Base-by-base conservation (phyloP, 2,329 filamentous ascomycete species). In the Fusarium dimerum region DNA sequence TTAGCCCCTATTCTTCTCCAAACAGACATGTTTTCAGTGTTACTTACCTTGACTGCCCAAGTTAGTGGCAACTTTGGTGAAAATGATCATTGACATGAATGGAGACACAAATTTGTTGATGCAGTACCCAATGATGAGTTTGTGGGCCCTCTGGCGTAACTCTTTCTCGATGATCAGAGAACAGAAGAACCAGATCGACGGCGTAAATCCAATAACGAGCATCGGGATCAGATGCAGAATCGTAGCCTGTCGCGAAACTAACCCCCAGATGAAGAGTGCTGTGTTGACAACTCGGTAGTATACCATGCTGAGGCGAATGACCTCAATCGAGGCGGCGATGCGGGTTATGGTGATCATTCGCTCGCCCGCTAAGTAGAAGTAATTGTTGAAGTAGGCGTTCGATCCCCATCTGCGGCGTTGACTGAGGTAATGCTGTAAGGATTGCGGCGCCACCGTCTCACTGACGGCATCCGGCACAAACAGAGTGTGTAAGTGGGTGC, bases 271-370 rank as follows among this genome's bases (percentile, higher is more conserved):
- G 43, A 71, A 71, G 0, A 71, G 47, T 1, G 48, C 50, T 0
- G 69, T 70, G 55, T 71, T 71, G 39, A 68, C 52, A 8, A 71
- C 59, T 6, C 68, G 68, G 32, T 70, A 71, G 50, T 71, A 71
- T 0, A 71, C 68, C 16, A 71, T 55, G 39, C 61, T 68, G 4
- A 69, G 54, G 3, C 68, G 62, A 6, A 66, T 51, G 13, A 71
- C 60, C n/a, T 71, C 68, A 2, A 71, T 57, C 0, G 60, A 57
- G 0, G 68, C 66, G 2, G 61, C 65, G 8, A 71, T 56, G 1
- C 68, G 66, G 3, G 68, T 71, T 16, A 71, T 51, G 16, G 59
- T 78, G 50, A 73, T 81, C 67, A 71, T 70, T 29, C 68, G 66
- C 40, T 68, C 62, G 13, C 68, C 68, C 6, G 55, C 59, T 1